phyloP scores from a whole-genome alignment of 1,139 yeast species.

The Pneumocystis carinii region DNA sequence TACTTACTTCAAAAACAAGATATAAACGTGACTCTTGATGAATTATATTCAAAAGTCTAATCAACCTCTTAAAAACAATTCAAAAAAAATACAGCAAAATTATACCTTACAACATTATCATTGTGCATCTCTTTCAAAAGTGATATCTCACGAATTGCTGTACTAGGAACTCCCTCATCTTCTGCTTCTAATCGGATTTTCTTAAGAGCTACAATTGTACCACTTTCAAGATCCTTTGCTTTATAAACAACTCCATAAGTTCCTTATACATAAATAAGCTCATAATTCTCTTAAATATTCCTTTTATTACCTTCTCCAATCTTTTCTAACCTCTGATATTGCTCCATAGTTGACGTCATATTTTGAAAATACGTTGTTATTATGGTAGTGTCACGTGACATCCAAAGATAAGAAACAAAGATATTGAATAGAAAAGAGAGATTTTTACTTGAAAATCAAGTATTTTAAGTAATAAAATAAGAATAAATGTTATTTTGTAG shows the following conservation, averaged over 20 bases:
- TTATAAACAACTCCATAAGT: constrained; percentile 97
- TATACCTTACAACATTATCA: constrained; percentile 59
- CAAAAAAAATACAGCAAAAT: background rate
- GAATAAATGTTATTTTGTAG: too few species aligned
- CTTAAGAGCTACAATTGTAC: constrained; percentile 87
- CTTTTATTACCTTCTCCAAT: constrained; percentile 72
- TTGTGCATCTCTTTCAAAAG: constrained; percentile 91
- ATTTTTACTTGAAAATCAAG: too few species aligned
- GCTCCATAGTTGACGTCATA: constrained; percentile 3
- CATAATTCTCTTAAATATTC: constrained; percentile 42
- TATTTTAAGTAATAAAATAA: too few species aligned
- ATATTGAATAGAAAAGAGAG: too few species aligned
- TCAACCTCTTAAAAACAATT: background rate
- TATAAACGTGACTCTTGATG: constrained; percentile 94
- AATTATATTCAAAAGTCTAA: constrained; percentile 72
- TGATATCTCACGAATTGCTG: constrained; percentile 93
- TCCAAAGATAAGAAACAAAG: too few species aligned
- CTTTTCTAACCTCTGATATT: constrained; percentile 85
- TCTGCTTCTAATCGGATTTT: constrained; percentile 78
- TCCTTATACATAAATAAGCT: constrained; percentile 67
- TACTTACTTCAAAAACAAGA: constrained; percentile 42
- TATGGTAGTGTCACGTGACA: background rate
- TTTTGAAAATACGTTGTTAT: background rate
- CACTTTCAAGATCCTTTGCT: constrained; percentile 67
- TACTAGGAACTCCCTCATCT: constrained; percentile 87